Percentiles rank a stretch among this genome's conserved stretches.
Evolutionary conservation across 169 alveolate genomes (phyloP).

Genomic region (Cryptosporidium parvum): DNA sequence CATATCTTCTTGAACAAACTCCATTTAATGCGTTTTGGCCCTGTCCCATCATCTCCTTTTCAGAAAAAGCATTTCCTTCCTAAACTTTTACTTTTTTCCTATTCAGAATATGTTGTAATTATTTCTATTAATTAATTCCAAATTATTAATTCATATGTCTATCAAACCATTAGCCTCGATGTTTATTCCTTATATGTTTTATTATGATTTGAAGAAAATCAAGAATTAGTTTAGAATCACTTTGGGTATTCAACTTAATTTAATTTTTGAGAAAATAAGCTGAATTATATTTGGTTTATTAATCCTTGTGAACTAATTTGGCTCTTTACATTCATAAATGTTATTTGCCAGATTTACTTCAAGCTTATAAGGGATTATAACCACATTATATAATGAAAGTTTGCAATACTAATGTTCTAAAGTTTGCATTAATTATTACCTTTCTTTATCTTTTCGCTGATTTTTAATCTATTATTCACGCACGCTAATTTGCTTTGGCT

Average conservation of each 20-base stretch:
- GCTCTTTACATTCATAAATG: neutral
- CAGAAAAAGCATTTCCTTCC: conserved; percentile 1
- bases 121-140: neutral
- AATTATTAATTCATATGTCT: neutral
- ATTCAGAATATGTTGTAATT: neutral
- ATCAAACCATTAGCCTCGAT: neutral
- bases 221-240: neutral
- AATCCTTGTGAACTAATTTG: neutral
- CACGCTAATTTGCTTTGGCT: neutral
- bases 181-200: no score
- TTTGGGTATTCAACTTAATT: neutral
- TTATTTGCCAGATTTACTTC: neutral
- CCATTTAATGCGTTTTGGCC: neutral
- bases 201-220: neutral
- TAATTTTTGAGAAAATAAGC: neutral
- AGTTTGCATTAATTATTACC: neutral
- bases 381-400: neutral
- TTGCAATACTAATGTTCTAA: neutral
- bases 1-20: neutral
- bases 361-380: neutral
- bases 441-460: neutral
- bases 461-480: neutral
- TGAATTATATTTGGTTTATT: no score
- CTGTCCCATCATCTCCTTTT: neutral
- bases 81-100: neutral